Evolutionary conservation across 148 eudicot genomes (phyloP).

Genomic region (Vaccinium macrocarpon): DNA sequence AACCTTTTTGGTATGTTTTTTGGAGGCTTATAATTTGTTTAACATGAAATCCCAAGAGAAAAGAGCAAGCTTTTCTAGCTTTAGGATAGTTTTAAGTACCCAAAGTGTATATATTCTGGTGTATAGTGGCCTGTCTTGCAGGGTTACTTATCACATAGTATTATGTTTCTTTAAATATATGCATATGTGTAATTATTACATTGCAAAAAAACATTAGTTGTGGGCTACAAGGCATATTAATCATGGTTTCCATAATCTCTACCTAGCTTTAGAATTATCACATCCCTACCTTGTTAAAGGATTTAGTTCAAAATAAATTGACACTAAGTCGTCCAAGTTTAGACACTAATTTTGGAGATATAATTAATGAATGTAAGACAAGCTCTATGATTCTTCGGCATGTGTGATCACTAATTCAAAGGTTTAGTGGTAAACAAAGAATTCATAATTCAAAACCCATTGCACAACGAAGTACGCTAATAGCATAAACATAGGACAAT

Average conservation of each 20-base stretch:
- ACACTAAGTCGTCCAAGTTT: neutral
- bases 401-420: neutral
- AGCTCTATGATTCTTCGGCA: neutral
- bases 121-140: neutral
- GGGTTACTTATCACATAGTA: neutral
- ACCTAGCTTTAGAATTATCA: neutral
- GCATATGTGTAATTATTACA: neutral
- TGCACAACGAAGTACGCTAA: too few relatives aligned
- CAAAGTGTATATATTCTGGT: neutral
- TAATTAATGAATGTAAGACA: neutral
- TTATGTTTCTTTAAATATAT: neutral
- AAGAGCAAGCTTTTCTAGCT: neutral
- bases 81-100: neutral
- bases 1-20: too few relatives aligned
- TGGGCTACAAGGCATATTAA: neutral
- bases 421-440: neutral
- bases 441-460: neutral
- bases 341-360: neutral
- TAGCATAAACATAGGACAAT: too few relatives aligned
- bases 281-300: neutral
- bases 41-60: neutral
- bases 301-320: neutral
- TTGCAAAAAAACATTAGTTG: neutral
- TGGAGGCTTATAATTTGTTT: neutral
- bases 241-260: neutral